Conservation (phyloP, 768 basidiomycete genomes). For the Lentinus brumalis region DNA sequence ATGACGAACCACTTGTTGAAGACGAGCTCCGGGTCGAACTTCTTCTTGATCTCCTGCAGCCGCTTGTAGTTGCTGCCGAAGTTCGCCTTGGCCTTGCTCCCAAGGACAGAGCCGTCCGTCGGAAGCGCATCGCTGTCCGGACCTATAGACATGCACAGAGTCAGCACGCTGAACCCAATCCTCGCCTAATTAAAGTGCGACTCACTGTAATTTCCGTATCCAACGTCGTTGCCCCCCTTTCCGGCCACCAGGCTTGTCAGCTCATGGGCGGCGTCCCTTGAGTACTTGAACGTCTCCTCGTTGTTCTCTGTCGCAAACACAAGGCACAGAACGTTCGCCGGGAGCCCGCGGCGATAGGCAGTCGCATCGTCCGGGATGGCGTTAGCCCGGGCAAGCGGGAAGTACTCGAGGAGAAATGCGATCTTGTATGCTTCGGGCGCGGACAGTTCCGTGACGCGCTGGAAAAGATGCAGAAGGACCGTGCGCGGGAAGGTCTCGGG, state of each 20-base stretch:
- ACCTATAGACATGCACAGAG: background rate
- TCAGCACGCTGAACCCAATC: background rate
- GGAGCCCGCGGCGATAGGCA: slow-evolving; percentile 42
- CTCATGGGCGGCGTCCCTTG: slow-evolving; percentile 23
- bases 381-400: slow-evolving; percentile 40
- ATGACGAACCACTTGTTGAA: slow-evolving; percentile 40
- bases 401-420: slow-evolving; percentile 41
- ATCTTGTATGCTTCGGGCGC: slow-evolving; percentile 33
- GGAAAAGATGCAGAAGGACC: slow-evolving; percentile 32
- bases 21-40: slow-evolving; percentile 36
- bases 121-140: slow-evolving; percentile 22
- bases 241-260: background rate
- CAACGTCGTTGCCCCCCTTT: slow-evolving; percentile 24
- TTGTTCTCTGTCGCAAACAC: slow-evolving; percentile 39
- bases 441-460: slow-evolving; percentile 31
- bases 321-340: slow-evolving; percentile 36
- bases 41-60: slow-evolving; percentile 39
- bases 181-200: background rate
- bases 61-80: slow-evolving; percentile 41
- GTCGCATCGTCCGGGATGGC: slow-evolving; percentile 33
- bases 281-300: slow-evolving; percentile 34
- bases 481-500: slow-evolving; percentile 28
- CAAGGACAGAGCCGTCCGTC: slow-evolving; percentile 10
- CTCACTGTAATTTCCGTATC: slow-evolving; percentile 52
- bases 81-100: slow-evolving; percentile 24